These are phyloP conservation scores for Mariannaea sp. DNA, from an alignment of 2,329 filamentous ascomycete genomes.

Conservation along the genomic window DNA sequence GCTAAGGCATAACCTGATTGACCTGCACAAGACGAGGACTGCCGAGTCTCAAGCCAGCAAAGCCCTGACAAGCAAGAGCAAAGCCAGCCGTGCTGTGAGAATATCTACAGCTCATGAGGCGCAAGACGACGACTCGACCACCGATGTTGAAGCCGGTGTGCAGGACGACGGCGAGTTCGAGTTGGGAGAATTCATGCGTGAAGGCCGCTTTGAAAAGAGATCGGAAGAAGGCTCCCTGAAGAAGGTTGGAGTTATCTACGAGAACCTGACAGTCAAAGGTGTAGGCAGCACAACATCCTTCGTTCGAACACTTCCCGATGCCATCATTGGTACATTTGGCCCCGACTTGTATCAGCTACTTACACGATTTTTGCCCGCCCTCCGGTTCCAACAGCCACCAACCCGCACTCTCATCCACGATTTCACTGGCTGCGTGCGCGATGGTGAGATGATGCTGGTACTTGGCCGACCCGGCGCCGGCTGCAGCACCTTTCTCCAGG, in stretches of 20 bases:
- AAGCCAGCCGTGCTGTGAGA: slow-evolving; percentile 24
- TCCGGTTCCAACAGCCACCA: slow-evolving; percentile 28
- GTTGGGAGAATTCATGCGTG: slow-evolving; percentile 70
- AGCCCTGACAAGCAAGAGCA: slow-evolving; percentile 12
- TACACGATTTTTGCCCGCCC: slow-evolving; percentile 44
- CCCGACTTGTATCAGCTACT: slow-evolving; percentile 75
- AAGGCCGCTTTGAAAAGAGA: slow-evolving; percentile 78
- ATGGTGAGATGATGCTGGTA: slow-evolving; percentile 69
- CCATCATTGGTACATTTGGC: slow-evolving; percentile 77
- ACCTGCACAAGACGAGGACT: slow-evolving; percentile 43
- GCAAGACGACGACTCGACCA: slow-evolving; percentile 46
- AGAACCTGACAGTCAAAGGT: slow-evolving; percentile 75
- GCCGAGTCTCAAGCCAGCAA: slow-evolving; percentile 41
- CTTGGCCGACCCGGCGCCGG: slow-evolving; percentile 66
- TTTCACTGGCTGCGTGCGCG: slow-evolving; percentile 52
- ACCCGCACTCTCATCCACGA: slow-evolving; percentile 12
- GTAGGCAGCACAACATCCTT: slow-evolving; percentile 68
- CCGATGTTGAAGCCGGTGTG: slow-evolving; percentile 27
- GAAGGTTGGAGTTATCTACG: slow-evolving; percentile 78
- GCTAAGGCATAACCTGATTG: slow-evolving; percentile 42
- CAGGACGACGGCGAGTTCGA: slow-evolving; percentile 63
- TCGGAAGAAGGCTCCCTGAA: slow-evolving; percentile 66
- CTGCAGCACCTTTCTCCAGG: slow-evolving; percentile 57
- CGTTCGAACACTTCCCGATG: slow-evolving; percentile 74
- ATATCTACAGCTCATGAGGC: slow-evolving; percentile 32